phyloP scores from a whole-genome alignment of 2,329 filamentous ascomycete genomes.

The Cryphonectria nitschkei region DNA sequence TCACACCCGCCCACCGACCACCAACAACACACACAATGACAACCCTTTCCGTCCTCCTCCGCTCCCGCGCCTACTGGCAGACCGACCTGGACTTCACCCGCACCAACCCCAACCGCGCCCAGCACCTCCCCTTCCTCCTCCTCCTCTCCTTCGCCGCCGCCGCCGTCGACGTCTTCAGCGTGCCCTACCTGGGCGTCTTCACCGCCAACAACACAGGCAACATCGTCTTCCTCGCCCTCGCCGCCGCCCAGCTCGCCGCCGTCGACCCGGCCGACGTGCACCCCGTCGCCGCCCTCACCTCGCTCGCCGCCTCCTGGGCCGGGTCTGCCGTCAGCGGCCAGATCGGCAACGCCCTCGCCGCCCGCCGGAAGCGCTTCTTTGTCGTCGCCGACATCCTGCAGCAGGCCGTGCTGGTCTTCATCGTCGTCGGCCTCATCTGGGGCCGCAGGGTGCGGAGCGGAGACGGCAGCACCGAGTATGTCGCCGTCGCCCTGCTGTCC shows the following conservation, averaged over 20 bases:
- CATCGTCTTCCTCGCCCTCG: conserved; percentile 19
- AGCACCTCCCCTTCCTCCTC: conserved; percentile 26
- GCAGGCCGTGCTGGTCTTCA: conserved; percentile 10
- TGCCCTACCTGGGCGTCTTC: conserved; percentile 20
- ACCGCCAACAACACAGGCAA: conserved; percentile 21
- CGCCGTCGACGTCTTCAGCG: conserved; percentile 22
- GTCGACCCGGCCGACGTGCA: conserved; percentile 13
- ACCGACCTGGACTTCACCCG: conserved; percentile 17
- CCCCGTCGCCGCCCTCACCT: conserved; percentile 18
- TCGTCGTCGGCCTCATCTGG: conserved; percentile 18
- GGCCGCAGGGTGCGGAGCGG: conserved; percentile 1
- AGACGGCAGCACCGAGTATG: conserved; percentile 10
- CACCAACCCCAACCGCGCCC: conserved; percentile 12
- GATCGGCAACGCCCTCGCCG: conserved; percentile 7
- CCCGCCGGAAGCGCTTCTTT: conserved; percentile 11
- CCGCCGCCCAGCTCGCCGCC: conserved; percentile 17
- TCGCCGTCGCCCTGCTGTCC: conserved; percentile 16
- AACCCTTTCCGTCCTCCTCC: background rate
- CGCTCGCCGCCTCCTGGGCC: conserved; percentile 14
- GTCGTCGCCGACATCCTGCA: conserved; percentile 18
- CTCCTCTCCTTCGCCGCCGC: conserved; percentile 27
- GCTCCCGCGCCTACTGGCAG: conserved; percentile 14
- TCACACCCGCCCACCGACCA: background rate
- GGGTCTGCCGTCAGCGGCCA: conserved; percentile 17
- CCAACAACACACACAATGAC: background rate